Percentiles rank a stretch among this genome's conserved stretches.
Conservation (phyloP, 2,329 filamentous ascomycete species). For the Aspergillus hiratsukae region DNA sequence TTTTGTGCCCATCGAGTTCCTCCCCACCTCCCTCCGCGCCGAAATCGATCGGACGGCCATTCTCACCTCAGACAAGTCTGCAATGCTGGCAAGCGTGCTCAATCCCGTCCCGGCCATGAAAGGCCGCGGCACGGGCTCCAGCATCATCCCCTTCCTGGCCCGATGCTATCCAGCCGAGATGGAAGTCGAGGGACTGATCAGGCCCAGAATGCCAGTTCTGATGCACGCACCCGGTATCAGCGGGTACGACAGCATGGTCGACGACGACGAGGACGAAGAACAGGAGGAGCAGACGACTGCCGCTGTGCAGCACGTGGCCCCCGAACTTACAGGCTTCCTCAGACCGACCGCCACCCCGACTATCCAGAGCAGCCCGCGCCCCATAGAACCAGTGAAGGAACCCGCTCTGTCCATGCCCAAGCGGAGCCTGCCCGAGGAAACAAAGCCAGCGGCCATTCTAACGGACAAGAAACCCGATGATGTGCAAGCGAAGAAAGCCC, state of each 20-base stretch:
- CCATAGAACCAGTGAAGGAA: slow-evolving; percentile 10
- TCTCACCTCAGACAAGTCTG: slow-evolving; percentile 61
- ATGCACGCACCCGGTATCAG: slow-evolving; percentile 27
- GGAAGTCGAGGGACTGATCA: slow-evolving; percentile 65
- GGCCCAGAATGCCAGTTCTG: slow-evolving; percentile 49
- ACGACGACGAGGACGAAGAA: slow-evolving; percentile 29
- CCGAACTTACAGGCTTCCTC: slow-evolving; percentile 22
- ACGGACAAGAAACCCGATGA: slow-evolving; percentile 5
- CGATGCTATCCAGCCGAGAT: slow-evolving; percentile 59
- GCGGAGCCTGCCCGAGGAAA: slow-evolving; percentile 26
- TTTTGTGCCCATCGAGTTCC: slow-evolving; percentile 59
- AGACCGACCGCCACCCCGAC: slow-evolving; percentile 14
- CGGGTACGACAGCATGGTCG: slow-evolving; percentile 19
- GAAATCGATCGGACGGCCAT: slow-evolving; percentile 79
- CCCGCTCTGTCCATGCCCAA: slow-evolving; percentile 19
- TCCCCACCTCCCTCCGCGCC: slow-evolving; percentile 67
- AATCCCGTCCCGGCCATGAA: slow-evolving; percentile 66
- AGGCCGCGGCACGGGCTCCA: slow-evolving; percentile 60
- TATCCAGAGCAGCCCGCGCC: slow-evolving; percentile 10
- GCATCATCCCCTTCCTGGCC: slow-evolving; percentile 74
- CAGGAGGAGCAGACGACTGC: slow-evolving; percentile 20
- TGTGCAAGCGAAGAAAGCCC: slow-evolving; percentile 28
- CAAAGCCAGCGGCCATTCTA: slow-evolving; percentile 3
- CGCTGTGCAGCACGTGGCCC: slow-evolving; percentile 8
- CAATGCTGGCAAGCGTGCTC: slow-evolving; percentile 76